These are phyloP conservation scores for Solanum arcanum DNA, from an alignment of 257 asterid genomes.

Conservation along the genomic window DNA sequence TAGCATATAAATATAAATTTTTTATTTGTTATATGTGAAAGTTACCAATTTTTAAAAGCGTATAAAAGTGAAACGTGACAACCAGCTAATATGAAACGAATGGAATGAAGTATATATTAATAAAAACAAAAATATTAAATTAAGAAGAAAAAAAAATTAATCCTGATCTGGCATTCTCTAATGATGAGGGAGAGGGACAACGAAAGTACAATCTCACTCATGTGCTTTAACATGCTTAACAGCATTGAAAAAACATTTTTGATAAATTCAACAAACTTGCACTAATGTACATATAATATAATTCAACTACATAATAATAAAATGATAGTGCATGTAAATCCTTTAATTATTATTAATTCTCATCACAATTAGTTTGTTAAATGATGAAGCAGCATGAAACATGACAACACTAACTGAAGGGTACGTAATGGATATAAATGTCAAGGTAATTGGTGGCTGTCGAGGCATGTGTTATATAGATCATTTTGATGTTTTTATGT, in stretches of 20 bases:
- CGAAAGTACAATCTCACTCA: not conserved
- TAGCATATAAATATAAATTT: too few species aligned
- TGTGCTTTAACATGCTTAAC: conserved; percentile 13
- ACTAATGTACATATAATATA: not conserved
- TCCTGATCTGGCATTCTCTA: not conserved
- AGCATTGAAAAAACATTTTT: not conserved
- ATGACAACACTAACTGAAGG: not conserved
- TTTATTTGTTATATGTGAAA: too few species aligned
- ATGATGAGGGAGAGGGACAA: not conserved
- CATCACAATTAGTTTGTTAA: not conserved
- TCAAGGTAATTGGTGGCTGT: not conserved
- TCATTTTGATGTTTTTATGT: not conserved
- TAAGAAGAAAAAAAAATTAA: not conserved
- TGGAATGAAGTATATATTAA: not conserved
- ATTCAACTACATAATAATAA: not conserved
- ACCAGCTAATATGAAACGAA: not conserved
- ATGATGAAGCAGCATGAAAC: not conserved
- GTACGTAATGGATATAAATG: not conserved
- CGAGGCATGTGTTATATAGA: not conserved
- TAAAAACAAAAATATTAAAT: not conserved
- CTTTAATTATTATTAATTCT: not conserved
- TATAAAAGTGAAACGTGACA: not conserved
- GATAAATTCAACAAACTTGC: not conserved
- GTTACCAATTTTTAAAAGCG: not conserved
- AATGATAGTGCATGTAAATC: not conserved